A percentile compares a stretch with the other conserved stretches of the same genome.
Evolutionary conservation across 176 grass and related monocot genomes (phyloP).

Genomic region (Cenchrus americanus): DNA sequence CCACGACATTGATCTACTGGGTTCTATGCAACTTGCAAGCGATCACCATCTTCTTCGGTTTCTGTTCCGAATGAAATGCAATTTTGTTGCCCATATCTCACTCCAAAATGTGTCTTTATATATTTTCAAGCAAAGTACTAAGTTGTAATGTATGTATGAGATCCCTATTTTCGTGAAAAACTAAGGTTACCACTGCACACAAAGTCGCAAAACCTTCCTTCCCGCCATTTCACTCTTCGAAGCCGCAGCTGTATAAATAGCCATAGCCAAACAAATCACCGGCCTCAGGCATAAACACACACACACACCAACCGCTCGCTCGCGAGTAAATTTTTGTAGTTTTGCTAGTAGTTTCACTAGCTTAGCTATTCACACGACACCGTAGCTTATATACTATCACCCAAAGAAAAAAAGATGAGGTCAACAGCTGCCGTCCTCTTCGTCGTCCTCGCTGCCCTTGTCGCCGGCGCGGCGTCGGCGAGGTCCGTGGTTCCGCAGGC

Average conservation of each 20-base stretch:
- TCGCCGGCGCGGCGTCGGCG: background rate
- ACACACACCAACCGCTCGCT: background rate
- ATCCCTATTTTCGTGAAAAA: slow-evolving; percentile 20
- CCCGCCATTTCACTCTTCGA: slow-evolving; percentile 8
- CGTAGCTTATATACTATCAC: background rate
- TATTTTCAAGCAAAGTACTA: slow-evolving; percentile 1
- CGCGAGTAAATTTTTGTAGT: background rate
- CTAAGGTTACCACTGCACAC: slow-evolving; percentile 28
- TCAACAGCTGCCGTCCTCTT: slow-evolving; percentile 9
- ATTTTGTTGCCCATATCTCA: background rate
- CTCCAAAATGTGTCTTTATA: background rate
- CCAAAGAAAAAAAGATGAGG: slow-evolving; percentile 15
- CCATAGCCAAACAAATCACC: background rate
- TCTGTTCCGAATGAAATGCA: background rate
- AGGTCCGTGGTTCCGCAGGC: background rate
- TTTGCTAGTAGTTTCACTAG: slow-evolving; percentile 15
- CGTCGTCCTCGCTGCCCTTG: background rate
- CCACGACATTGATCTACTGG: background rate
- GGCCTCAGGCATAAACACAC: slow-evolving; percentile 5
- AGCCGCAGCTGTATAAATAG: background rate
- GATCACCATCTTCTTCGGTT: too few species aligned
- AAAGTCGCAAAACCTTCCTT: slow-evolving; percentile 40
- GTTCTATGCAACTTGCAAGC: too few species aligned
- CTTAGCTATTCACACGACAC: background rate
- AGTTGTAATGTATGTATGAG: background rate